Evolutionary conservation across 768 basidiomycete genomes (phyloP).

Genomic region (Tephrocybe sp.): DNA sequence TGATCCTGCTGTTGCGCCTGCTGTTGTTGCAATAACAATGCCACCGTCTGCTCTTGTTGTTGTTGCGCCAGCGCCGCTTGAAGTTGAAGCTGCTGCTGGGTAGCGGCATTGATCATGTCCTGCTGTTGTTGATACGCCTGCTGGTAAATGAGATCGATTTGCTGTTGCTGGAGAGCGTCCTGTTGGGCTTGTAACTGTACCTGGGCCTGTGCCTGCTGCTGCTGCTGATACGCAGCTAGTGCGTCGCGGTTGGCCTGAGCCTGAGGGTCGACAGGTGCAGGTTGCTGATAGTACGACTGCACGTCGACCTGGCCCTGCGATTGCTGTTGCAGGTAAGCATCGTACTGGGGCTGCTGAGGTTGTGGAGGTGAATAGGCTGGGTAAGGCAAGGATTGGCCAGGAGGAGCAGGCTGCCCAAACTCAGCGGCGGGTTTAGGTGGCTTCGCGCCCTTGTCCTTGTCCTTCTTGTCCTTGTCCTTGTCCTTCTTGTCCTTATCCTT

Average conservation of each 20-base stretch:
- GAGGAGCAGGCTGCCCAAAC: background rate
- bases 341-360: background rate
- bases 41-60: background rate
- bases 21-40: background rate
- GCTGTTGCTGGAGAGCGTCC: conserved; percentile 11
- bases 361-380: background rate
- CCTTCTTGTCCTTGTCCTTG: background rate
- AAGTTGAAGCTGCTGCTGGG: background rate
- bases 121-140: conserved; percentile 13
- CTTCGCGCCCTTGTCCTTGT: background rate
- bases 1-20: background rate
- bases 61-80: background rate
- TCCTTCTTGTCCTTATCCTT: background rate
- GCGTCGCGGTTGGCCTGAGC: conserved; percentile 16
- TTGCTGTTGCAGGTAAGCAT: conserved; percentile 18
- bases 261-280: conserved; percentile 6
- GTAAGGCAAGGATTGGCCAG: background rate
- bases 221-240: conserved; percentile 10
- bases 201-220: conserved; percentile 8
- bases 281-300: background rate
- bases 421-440: background rate
- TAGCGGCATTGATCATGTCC: background rate
- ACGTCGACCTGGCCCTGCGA: conserved; percentile 1
- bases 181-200: conserved; percentile 15
- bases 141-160: conserved; percentile 8